Conservation (phyloP, 371 early-diverging fungal genomes). For the Phascolomyces articulosus region DNA sequence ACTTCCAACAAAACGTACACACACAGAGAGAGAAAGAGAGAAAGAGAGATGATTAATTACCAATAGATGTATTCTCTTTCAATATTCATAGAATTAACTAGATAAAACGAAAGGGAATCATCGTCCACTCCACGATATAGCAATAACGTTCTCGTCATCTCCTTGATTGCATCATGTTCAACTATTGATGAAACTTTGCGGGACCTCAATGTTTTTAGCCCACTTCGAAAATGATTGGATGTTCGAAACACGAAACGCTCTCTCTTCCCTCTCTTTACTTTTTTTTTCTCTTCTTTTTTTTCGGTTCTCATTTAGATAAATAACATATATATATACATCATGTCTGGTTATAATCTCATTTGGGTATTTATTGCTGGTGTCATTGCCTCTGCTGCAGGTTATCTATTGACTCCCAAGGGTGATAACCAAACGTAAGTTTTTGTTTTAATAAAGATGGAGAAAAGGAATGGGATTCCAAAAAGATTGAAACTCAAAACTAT, state of each 20-base stretch:
- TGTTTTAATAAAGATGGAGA: neutral
- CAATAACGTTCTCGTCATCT: neutral
- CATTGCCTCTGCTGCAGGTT: conserved; percentile 44
- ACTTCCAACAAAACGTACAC: no score
- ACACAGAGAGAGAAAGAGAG: no score
- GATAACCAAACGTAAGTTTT: conserved; percentile 62
- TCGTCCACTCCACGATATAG: no score
- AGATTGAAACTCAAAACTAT: neutral
- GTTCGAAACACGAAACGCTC: neutral
- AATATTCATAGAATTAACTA: no score
- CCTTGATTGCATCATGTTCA: neutral
- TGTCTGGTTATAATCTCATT: conserved; percentile 63
- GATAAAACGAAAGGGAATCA: no score
- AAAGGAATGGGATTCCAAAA: no score
- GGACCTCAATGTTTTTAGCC: conserved; percentile 4
- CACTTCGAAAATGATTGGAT: neutral
- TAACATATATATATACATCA: no score
- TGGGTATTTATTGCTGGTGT: conserved; percentile 53
- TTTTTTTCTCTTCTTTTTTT: neutral
- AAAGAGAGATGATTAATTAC: no score
- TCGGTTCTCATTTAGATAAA: neutral
- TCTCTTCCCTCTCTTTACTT: neutral
- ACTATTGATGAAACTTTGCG: neutral
- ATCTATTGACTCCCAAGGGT: conserved; percentile 60
- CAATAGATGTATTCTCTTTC: no score